Evolutionary conservation across 768 basidiomycete genomes (phyloP), one percentile per base, ranked within the genome.

Genomic region (Suillus variegatus): DNA sequence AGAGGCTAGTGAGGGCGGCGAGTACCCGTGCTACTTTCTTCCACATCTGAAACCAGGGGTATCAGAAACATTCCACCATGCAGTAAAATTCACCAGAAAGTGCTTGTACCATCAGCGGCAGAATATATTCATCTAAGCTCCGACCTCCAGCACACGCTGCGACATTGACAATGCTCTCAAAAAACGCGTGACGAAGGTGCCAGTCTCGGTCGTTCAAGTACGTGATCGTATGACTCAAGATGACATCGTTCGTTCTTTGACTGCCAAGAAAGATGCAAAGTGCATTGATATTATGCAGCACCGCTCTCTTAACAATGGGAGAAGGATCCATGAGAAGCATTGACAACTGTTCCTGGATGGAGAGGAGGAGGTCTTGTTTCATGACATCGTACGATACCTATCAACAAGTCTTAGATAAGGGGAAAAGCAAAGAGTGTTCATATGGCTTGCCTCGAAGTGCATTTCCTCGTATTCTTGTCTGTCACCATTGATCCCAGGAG

Each of bases 41-140:
- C 97, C 8, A 94, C 91, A 74, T 99, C 97, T 97, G 73, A 12
- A 47, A 38, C 25, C 32, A 65, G 25, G 35, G 20, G 40, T 25
- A n/a, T 47, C 38, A 47, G 60, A 22, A 16, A 60, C 55, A 32
- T 32, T 10, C 14, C 62, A 35, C 16, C 41, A 47, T 9, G 35
- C 20, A 52, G 38, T 7, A 16, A 36, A 10, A 70, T 85, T 44
- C 64, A 95, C 97, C 97, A 61, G 94, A 95, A 35, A 99, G 78
- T 0, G 96, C 95, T 70, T 98, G 96, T 5, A 95, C 87, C 94
- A 99, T 95, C 65, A 99, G 76, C 0, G 97, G 97, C n/a, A 97
- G 74, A 61, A 99, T 97, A 71, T 98, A 99, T 71, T 98, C 95
- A 73, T 99, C 97, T 70, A 99, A 73, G 69, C 94, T 96, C 65